Conservation (phyloP, 2,329 filamentous ascomycete species). For the Scedosporium boydii region DNA sequence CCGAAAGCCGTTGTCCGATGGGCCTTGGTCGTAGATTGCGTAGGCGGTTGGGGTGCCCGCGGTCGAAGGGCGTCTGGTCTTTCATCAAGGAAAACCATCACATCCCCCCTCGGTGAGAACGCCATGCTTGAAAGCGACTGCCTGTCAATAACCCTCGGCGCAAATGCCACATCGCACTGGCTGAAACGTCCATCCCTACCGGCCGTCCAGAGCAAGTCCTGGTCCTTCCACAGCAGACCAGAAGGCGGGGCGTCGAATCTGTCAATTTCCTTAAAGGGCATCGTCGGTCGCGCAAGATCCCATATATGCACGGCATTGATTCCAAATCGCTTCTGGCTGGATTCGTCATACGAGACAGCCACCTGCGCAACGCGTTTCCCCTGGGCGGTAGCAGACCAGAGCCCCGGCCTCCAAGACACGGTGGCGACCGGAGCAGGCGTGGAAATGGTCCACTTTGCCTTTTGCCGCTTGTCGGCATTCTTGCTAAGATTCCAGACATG, state of each 20-base stretch:
- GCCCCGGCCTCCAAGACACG: conserved; percentile 53
- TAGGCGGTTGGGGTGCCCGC: conserved; percentile 23
- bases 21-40: conserved; percentile 22
- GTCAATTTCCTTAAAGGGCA: conserved; percentile 59
- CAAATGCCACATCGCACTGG: conserved; percentile 57
- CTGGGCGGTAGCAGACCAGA: conserved; percentile 56
- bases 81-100: conserved; percentile 54
- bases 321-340: conserved; percentile 41
- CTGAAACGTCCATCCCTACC: conserved; percentile 52
- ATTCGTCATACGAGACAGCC: conserved; percentile 52
- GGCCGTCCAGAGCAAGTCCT: conserved; percentile 57
- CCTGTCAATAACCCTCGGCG: conserved; percentile 52
- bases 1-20: conserved; percentile 32
- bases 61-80: conserved; percentile 24
- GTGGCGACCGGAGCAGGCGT: conserved; percentile 50
- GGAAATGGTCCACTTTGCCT: conserved; percentile 51
- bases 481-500: conserved; percentile 57
- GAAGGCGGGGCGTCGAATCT: conserved; percentile 48
- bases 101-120: conserved; percentile 50
- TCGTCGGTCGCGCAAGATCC: conserved; percentile 57
- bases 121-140: conserved; percentile 51
- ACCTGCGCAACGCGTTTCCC: conserved; percentile 52
- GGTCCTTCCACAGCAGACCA: conserved; percentile 52
- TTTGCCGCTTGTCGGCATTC: conserved; percentile 53
- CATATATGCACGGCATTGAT: conserved; percentile 54